Evolutionary conservation across 2,329 filamentous ascomycete genomes (phyloP).

Genomic region (Orbilia quercus): DNA sequence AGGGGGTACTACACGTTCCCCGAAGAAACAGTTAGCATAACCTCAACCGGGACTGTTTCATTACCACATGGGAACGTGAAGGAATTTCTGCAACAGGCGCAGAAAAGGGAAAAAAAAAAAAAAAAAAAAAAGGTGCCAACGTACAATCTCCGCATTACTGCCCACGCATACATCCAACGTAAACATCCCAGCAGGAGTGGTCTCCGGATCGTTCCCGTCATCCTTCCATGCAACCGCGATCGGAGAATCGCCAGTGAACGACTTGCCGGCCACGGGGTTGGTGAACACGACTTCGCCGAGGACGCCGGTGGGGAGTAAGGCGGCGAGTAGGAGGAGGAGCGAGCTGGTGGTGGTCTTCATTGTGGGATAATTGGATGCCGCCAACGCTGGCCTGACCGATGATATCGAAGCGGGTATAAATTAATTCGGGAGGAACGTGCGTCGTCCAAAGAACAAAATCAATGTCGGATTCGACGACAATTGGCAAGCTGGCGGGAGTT

Average conservation of each 20-base stretch:
- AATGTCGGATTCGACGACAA: neutral
- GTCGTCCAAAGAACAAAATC: too few relatives aligned
- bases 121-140: too few relatives aligned
- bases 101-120: too few relatives aligned
- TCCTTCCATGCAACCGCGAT: slow-evolving; percentile 71
- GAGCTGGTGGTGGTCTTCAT: slow-evolving; percentile 28
- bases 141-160: slow-evolving; percentile 67
- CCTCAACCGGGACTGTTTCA: too few relatives aligned
- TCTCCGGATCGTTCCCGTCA: slow-evolving; percentile 66
- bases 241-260: slow-evolving; percentile 66
- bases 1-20: slow-evolving; percentile 62
- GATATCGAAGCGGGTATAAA: too few relatives aligned
- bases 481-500: neutral
- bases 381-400: neutral
- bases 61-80: too few relatives aligned
- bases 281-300: slow-evolving; percentile 65
- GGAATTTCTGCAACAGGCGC: too few relatives aligned
- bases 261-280: slow-evolving; percentile 67
- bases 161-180: slow-evolving; percentile 72
- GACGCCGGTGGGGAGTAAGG: slow-evolving; percentile 20
- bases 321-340: slow-evolving; percentile 21
- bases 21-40: slow-evolving; percentile 62
- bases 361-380: neutral
- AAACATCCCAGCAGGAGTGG: slow-evolving; percentile 69
- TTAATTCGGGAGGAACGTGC: too few relatives aligned